Evolutionary conservation across 164 flowering plant species (phyloP).

Genomic region (Chimonanthus praecox): DNA sequence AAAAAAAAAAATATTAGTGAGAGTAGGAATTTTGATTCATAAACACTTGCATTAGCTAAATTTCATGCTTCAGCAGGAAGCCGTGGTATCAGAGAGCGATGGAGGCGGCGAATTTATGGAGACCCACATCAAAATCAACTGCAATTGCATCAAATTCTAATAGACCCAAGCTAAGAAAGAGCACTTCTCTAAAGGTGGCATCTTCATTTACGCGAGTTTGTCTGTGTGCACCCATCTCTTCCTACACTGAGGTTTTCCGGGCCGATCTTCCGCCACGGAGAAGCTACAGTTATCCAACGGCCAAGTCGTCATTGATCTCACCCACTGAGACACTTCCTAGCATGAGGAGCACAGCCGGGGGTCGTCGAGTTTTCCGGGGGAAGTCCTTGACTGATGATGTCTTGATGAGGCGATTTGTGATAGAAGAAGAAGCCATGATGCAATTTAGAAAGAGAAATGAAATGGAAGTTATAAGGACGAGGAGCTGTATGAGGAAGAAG

Average conservation of each 20-base stretch:
- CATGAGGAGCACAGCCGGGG: conserved; percentile 39
- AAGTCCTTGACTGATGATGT: conserved; percentile 84
- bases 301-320: conserved; percentile 24
- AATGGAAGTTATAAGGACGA: conserved; percentile 78
- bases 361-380: conserved; percentile 63
- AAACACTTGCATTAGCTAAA: no score
- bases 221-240: conserved; percentile 83
- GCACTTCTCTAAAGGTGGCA: conserved; percentile 72
- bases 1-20: no score
- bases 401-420: conserved; percentile 81
- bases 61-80: conserved; percentile 38
- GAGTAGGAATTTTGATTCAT: no score
- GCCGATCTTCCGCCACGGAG: conserved; percentile 68
- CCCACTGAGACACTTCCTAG: conserved; percentile 21
- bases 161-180: conserved; percentile 49
- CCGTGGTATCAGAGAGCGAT: conserved; percentile 92
- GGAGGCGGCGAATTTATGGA: conserved; percentile 62
- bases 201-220: conserved; percentile 79
- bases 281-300: conserved; percentile 68
- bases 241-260: conserved; percentile 70
- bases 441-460: conserved; percentile 63
- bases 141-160: conserved; percentile 22
- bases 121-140: conserved; percentile 35
- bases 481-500: conserved; percentile 50
- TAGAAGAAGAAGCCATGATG: conserved; percentile 88